Evolutionary conservation across 2,329 filamentous ascomycete species (phyloP), one percentile per base, ranked within the genome.

Genomic region (Chaetomiaceae sp.): DNA sequence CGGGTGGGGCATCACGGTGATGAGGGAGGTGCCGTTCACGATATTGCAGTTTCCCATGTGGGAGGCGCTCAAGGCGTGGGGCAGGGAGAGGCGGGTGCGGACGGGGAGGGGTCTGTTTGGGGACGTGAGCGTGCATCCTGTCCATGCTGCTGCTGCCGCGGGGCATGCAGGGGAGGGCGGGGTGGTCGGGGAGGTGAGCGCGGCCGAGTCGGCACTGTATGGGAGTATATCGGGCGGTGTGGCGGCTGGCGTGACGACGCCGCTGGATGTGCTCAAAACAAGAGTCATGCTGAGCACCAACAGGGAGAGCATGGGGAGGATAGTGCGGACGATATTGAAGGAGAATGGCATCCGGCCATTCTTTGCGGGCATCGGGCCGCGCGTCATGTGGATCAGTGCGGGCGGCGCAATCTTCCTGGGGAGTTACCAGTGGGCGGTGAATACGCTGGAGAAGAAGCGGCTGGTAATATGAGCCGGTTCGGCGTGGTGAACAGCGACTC

Each of bases 1-100:
- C 33, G 94, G 95, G 1, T 96, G 91, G 80, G 82, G 84, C 17
- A 91, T 97, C 63, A 99, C 94, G 1, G 85, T 99, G 48, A 87
- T 96, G 74, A 84, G 94, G 55, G 94, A 99, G 76, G 91, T 99
- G 57, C 94, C 94, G 4, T 99, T 99, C 66, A 97, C 95, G 3
- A 85, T 96, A 9, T 88, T 99, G 59, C 94, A 99, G 71, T 99
- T 99, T 69, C 94, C 94, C 42, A 79, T 99, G 59, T 99, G 94
- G 94, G 94, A 99, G 72, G 84, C 80, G 4, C 81, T 97, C 79
- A 97, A 96, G 78, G 76, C 77, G 38, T 89, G 82, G 80, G 77
- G 84, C 6, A 71, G 72, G 37, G 69, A 75, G 44, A 67, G 73
- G 42, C 66, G 65, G 31, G 55, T 42, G 31, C 46, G 56, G n/a